Evolutionary conservation across 345 rosid genomes (phyloP), one percentile per base, ranked within the genome.

Genomic region (Hibiscus trionum): DNA sequence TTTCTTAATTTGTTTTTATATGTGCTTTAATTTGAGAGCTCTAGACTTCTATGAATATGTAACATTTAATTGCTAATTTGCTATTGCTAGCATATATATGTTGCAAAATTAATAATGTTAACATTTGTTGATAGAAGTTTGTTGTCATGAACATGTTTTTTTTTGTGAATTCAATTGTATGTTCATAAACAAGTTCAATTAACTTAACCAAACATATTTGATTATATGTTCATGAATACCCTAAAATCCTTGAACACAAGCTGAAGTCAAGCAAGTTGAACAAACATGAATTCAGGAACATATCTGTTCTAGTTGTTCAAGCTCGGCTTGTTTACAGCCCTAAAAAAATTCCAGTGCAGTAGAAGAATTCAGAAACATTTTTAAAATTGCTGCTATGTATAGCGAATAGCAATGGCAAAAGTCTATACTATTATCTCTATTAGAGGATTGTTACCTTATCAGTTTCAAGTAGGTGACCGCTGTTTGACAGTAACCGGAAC

Each of bases 401-500:
- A n/a, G 27, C 12, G 3, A 66, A 66, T 26, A 16, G 21, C 7
- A 47, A 66, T 3, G 14, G 21, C 35, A 70, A 35, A 70, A 70
- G 53, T 37, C 19, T 8, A 21, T 21, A 21, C 24, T 21, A 21
- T 21, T 21, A 21, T 21, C 24, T 21, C 24, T 21, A 26, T 16
- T 37, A 0, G 35, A 52, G 50, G n/a, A 33, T 72, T 49, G 26
- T 79, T 75, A 90, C 98, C 92, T 88, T 92, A 58, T 86, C 86
- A 49, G 97, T 90, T 85, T 92, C 97, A 73, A 88, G 77, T 35
- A 89, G 75, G 75, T 77, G 79, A 31, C 76, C 80, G 27, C 80
- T 78, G 55, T 76, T 84, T 12, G 87, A 83, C 58, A 95, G 84
- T 71, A 83, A 76, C 81, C 93, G 82, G 79, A 95, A 95, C 70